A percentile compares a stretch with the other conserved stretches of the same genome.
phyloP scores from a whole-genome alignment of 2,329 filamentous ascomycete genomes.

The Diaporthe humulicola region DNA sequence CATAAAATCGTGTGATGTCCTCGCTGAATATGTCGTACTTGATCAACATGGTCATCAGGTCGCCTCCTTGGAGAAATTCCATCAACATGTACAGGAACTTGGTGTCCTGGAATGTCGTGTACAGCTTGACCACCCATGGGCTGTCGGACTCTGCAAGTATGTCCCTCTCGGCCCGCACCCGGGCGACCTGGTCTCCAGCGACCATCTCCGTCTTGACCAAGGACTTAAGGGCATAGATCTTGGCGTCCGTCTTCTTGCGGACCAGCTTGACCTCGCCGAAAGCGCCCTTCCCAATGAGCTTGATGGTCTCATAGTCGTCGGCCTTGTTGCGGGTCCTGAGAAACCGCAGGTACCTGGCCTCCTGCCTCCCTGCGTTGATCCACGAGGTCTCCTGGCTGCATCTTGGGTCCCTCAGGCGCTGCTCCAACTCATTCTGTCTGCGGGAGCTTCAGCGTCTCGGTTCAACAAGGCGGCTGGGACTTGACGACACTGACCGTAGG shows the following conservation, averaged over 20 bases:
- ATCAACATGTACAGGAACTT: constrained; percentile 85
- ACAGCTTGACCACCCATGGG: constrained; percentile 84
- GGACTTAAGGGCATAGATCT: constrained; percentile 84
- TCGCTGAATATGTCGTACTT: constrained; percentile 88
- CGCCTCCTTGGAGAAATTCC: constrained; percentile 85
- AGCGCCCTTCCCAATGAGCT: constrained; percentile 84
- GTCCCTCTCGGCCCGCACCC: constrained; percentile 84
- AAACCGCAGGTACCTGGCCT: constrained; percentile 80
- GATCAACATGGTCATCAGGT: constrained; percentile 88
- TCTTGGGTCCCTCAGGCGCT: constrained; percentile 55
- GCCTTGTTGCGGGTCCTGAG: constrained; percentile 78
- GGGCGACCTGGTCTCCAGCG: constrained; percentile 83
- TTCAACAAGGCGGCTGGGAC: background rate
- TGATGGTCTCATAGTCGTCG: constrained; percentile 80
- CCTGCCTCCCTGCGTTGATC: constrained; percentile 56
- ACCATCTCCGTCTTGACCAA: constrained; percentile 86
- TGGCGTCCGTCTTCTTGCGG: constrained; percentile 80
- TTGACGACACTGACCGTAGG: constrained; percentile 66
- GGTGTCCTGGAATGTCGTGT: constrained; percentile 83
- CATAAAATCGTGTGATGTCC: constrained; percentile 87
- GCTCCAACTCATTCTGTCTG: constrained; percentile 79
- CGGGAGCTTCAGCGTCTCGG: background rate
- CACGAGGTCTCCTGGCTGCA: constrained; percentile 71
- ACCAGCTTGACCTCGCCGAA: constrained; percentile 86
- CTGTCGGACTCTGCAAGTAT: constrained; percentile 85